Evolutionary conservation across 1,284 basidiomycete genomes (phyloP).

Genomic region (Tausonia pullulans): DNA sequence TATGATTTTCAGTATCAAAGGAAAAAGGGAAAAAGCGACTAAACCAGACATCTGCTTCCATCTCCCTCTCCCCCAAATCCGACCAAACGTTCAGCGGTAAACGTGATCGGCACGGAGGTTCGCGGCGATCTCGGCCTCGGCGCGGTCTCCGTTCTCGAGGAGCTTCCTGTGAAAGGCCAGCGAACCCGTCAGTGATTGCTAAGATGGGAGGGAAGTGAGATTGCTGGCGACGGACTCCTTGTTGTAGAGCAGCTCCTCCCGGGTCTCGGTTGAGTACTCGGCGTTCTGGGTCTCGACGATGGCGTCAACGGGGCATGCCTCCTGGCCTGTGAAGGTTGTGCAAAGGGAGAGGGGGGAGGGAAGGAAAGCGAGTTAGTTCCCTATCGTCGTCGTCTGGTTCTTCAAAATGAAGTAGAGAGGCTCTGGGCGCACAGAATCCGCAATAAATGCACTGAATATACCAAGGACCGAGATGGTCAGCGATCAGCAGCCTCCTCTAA

Average conservation of each 20-base stretch:
- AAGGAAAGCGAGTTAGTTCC: conserved; percentile 18
- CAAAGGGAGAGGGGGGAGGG: neutral
- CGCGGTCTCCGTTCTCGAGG: conserved; percentile 86
- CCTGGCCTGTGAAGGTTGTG: conserved; percentile 44
- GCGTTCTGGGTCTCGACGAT: conserved; percentile 98
- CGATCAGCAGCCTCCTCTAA: neutral
- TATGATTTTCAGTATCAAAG: neutral
- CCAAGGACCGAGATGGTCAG: neutral
- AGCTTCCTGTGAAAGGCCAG: conserved; percentile 49
- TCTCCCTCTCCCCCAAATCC: neutral
- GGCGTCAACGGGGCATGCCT: conserved; percentile 98
- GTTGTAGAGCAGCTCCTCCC: conserved; percentile 97
- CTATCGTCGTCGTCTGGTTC: too few relatives aligned
- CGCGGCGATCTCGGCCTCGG: conserved; percentile 92
- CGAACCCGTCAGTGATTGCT: conserved; percentile 9
- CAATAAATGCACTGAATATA: conserved; percentile 74
- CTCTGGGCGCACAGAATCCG: conserved; percentile 56
- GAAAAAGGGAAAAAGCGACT: neutral
- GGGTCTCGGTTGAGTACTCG: conserved; percentile 92
- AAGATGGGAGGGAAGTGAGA: conserved; percentile 1
- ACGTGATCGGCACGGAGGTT: conserved; percentile 60
- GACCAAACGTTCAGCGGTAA: neutral
- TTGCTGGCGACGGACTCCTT: conserved; percentile 46
- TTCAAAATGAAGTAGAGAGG: neutral
- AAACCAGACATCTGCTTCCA: neutral